These are phyloP conservation scores for Xylariaceae sp. DNA, from an alignment of 2,329 filamentous ascomycete genomes.

Conservation along the genomic window DNA sequence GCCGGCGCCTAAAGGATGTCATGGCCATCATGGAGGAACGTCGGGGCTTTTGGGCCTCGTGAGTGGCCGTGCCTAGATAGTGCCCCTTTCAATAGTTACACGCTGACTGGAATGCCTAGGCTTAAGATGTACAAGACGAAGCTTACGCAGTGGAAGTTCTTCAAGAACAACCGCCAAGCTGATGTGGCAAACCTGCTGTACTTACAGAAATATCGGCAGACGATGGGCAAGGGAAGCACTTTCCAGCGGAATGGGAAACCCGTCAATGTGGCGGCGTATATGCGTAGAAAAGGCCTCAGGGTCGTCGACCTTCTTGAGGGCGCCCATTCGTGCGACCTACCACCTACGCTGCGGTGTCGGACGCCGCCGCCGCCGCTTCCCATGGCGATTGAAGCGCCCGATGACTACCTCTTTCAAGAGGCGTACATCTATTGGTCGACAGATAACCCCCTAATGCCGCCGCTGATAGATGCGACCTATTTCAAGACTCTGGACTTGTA, in stretches of 20 bases:
- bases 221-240: constrained; percentile 38
- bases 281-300: constrained; percentile 37
- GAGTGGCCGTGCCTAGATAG: constrained; percentile 19
- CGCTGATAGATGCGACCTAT: constrained; percentile 23
- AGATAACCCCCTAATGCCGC: constrained; percentile 20
- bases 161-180: constrained; percentile 41
- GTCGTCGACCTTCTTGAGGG: constrained; percentile 34
- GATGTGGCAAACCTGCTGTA: constrained; percentile 40
- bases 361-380: constrained; percentile 35
- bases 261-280: constrained; percentile 37
- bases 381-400: constrained; percentile 31
- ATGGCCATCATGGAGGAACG: constrained; percentile 37
- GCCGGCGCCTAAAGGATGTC: constrained; percentile 39
- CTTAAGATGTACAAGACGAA: constrained; percentile 43
- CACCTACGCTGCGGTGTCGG: constrained; percentile 35
- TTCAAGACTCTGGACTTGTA: constrained; percentile 33
- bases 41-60: constrained; percentile 38
- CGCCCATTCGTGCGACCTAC: constrained; percentile 34
- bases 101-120: constrained; percentile 25
- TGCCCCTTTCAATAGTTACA: background rate
- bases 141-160: constrained; percentile 41
- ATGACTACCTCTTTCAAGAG: constrained; percentile 36
- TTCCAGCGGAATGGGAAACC: constrained; percentile 38
- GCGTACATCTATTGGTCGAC: constrained; percentile 35
- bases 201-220: constrained; percentile 33